Evolutionary conservation across 1,139 yeast genomes (phyloP), one percentile per base, ranked within the genome.

Genomic region (Hyphopichia pseudoburtonii): DNA sequence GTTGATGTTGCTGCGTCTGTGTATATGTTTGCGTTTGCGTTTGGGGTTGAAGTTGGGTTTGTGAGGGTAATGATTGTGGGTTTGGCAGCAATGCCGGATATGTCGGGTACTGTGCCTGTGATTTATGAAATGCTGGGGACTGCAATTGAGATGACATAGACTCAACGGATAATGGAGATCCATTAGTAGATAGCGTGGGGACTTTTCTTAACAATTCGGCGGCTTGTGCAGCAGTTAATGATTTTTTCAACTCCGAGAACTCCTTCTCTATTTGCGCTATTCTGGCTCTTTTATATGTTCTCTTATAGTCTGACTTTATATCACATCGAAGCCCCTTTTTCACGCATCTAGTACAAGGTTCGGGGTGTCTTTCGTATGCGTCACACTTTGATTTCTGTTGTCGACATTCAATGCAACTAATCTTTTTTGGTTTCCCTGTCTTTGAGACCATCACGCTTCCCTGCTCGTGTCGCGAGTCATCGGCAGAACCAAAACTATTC

Each of bases 331-430:
- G 68, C 7, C 78, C 76, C 51, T 86, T 80, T 56, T 85, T 86
- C 11, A 64, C 54, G 57, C 97, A 92, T 44, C 96, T 67, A 0
- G 90, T 68, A 53, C 98, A 92, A 1, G 96, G 86, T n/a, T 70
- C 68, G 0, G 96, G 96, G 31, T 80, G 78, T 38, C 69, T 73
- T 43, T 84, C 89, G 44, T 76, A 80, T 8, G 96, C 95, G 58
- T 88, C 95, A 62, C 97, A 92, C 47, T 83, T 78, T 18, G 92
- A 60, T 62, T 92, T 92, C 57, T 92, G 98, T 60, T 92, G 98
- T 15, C 98, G 76, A 56, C 98, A 92, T 55, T 90, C 96, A 2
- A 87, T 89, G 66, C 98, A 92, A 0, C 97, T 97, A 58, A 89
- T 81, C 44, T 82, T 74, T 54, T 82, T 82, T 12, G 56, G 54